Percentiles rank a stretch among this genome's conserved stretches.
These are phyloP conservation scores for Trapa incisa DNA, from an alignment of 345 rosid species.

Conservation along the genomic window DNA sequence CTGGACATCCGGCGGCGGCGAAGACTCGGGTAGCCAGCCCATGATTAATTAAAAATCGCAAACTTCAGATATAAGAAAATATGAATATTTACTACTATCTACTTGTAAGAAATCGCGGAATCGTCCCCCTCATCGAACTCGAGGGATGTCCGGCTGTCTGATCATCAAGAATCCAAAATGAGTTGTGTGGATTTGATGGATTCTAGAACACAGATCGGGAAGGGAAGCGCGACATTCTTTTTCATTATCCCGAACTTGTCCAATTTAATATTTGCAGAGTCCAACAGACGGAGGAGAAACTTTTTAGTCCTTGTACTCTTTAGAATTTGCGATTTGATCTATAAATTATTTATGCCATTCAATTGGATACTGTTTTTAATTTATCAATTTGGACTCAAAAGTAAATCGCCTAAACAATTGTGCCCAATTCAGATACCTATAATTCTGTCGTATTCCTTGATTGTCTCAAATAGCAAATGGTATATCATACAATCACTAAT, in stretches of 20 bases:
- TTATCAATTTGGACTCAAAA: no score
- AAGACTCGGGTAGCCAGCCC: constrained; percentile 8
- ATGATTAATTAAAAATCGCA: constrained; percentile 1
- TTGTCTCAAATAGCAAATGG: no score
- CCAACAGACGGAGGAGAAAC: not conserved
- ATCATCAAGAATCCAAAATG: not conserved
- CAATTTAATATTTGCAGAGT: not conserved
- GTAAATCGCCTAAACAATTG: no score
- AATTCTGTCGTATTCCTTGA: no score
- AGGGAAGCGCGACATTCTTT: not conserved
- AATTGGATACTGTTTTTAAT: not conserved
- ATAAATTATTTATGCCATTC: not conserved
- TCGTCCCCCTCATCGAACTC: not conserved
- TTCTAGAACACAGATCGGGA: not conserved
- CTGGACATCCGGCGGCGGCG: constrained; percentile 7
- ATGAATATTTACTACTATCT: not conserved
- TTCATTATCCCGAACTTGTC: not conserved
- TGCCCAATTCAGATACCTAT: no score
- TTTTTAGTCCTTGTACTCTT: not conserved
- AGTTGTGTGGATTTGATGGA: not conserved
- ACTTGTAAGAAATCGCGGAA: not conserved
- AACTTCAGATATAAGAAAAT: not conserved
- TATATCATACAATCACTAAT: no score
- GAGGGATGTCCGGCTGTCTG: not conserved
- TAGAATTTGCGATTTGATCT: not conserved